phyloP scores from a whole-genome alignment of 495 filamentous ascomycete genomes.

The Penicillium coprophilum region DNA sequence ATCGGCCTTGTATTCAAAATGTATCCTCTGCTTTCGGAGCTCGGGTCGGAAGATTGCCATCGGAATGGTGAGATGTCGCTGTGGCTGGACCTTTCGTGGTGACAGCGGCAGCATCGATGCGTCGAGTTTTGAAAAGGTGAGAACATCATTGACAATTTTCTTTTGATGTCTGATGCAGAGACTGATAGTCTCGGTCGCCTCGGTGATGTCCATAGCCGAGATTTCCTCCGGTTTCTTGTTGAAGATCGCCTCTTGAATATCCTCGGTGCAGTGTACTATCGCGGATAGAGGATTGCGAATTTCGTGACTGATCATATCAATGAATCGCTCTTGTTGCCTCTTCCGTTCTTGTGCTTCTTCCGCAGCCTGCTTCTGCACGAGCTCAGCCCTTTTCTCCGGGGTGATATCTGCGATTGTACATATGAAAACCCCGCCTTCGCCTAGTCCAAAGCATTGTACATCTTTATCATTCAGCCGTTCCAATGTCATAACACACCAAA shows the following conservation, averaged over 20 bases:
- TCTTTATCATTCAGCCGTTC: conserved; percentile 13
- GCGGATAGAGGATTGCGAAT: conserved; percentile 83
- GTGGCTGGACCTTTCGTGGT: conserved; percentile 65
- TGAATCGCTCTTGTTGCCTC: conserved; percentile 76
- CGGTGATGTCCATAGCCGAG: conserved; percentile 44
- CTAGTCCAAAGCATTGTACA: conserved; percentile 7
- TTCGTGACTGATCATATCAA: conserved; percentile 85
- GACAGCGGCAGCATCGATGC: conserved; percentile 68
- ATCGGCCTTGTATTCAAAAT: conserved; percentile 60
- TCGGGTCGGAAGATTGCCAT: conserved; percentile 74
- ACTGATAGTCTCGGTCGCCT: conserved; percentile 73
- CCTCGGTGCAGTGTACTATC: conserved; percentile 78
- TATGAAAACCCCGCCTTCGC: conserved; percentile 9
- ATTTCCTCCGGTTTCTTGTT: conserved; percentile 9
- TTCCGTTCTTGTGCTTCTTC: conserved; percentile 65
- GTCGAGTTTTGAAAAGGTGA: conserved; percentile 82
- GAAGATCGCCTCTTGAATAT: conserved; percentile 50
- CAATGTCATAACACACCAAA: conserved; percentile 24
- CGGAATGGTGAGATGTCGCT: conserved; percentile 63
- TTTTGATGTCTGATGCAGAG: conserved; percentile 77
- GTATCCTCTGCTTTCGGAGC: conserved; percentile 64
- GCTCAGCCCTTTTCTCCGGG: conserved; percentile 46
- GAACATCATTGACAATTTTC: conserved; percentile 75
- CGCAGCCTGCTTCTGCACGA: conserved; percentile 58
- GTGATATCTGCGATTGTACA: conserved; percentile 44